Evolutionary conservation across 2,329 filamentous ascomycete species (phyloP).

Genomic region (Fusarium irregulare): DNA sequence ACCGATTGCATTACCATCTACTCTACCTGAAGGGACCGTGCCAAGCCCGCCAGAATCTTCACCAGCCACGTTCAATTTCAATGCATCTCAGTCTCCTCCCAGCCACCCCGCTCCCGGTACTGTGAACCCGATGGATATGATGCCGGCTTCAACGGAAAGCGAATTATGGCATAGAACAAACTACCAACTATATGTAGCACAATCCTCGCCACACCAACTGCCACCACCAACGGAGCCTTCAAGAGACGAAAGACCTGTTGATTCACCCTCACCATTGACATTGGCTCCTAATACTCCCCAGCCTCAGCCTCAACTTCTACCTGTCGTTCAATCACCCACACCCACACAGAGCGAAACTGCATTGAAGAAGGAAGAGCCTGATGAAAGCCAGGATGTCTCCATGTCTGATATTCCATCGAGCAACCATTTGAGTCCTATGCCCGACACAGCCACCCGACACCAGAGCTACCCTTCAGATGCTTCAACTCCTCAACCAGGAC

Average conservation of each 20-base stretch:
- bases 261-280: slow-evolving; percentile 45
- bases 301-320: slow-evolving; percentile 34
- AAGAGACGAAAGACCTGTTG: slow-evolving; percentile 31
- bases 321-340: slow-evolving; percentile 46
- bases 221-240: slow-evolving; percentile 21
- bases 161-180: slow-evolving; percentile 54
- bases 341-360: slow-evolving; percentile 40
- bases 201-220: slow-evolving; percentile 42
- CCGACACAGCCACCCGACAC: slow-evolving; percentile 44
- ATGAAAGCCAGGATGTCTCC: slow-evolving; percentile 37
- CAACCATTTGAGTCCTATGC: slow-evolving; percentile 41
- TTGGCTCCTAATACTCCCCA: slow-evolving; percentile 38
- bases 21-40: slow-evolving; percentile 26
- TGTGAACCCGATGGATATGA: slow-evolving; percentile 66
- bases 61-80: slow-evolving; percentile 39
- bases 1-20: slow-evolving; percentile 37
- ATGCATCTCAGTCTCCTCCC: slow-evolving; percentile 48
- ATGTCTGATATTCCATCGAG: slow-evolving; percentile 45
- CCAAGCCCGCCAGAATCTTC: slow-evolving; percentile 46
- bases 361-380: slow-evolving; percentile 35
- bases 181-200: slow-evolving; percentile 49
- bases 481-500: slow-evolving; percentile 56
- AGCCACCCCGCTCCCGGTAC: slow-evolving; percentile 57
- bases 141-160: slow-evolving; percentile 56
- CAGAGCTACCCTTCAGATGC: slow-evolving; percentile 54